Conservation (phyloP, 257 asterid genomes). For the Cordia subcordata region DNA sequence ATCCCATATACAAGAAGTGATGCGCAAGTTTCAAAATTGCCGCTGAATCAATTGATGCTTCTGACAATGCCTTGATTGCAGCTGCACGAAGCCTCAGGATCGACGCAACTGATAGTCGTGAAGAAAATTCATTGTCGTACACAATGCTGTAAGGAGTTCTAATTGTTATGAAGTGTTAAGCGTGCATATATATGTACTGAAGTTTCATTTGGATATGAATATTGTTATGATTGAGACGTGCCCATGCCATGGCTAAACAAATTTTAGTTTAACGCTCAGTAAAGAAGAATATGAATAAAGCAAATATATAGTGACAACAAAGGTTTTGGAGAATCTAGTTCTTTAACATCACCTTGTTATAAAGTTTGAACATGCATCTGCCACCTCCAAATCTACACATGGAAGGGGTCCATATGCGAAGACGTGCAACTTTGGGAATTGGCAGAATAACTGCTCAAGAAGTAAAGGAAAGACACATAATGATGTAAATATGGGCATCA, state of each 20-base stretch:
- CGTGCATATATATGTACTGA: too few relatives aligned
- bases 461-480: not conserved
- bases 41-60: constrained; percentile 13
- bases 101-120: constrained; percentile 33
- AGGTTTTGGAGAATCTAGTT: too few relatives aligned
- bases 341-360: constrained; percentile 23
- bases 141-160: constrained; percentile 20
- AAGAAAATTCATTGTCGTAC: constrained; percentile 27
- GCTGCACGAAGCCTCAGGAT: constrained; percentile 31
- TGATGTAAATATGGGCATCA: not conserved
- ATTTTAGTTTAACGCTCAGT: too few relatives aligned
- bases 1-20: constrained; percentile 5
- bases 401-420: constrained; percentile 33
- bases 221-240: not conserved
- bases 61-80: constrained; percentile 25
- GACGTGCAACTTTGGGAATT: constrained; percentile 25
- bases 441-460: constrained; percentile 16
- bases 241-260: not conserved
- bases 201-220: too few relatives aligned
- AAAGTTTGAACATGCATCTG: constrained; percentile 26
- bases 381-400: constrained; percentile 25
- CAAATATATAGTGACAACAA: too few relatives aligned
- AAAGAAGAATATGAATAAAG: too few relatives aligned
- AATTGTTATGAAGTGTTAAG: not conserved
- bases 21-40: constrained; percentile 16